Conservation (phyloP, 2,329 filamentous ascomycete genomes). For the Whalleya microplaca region DNA sequence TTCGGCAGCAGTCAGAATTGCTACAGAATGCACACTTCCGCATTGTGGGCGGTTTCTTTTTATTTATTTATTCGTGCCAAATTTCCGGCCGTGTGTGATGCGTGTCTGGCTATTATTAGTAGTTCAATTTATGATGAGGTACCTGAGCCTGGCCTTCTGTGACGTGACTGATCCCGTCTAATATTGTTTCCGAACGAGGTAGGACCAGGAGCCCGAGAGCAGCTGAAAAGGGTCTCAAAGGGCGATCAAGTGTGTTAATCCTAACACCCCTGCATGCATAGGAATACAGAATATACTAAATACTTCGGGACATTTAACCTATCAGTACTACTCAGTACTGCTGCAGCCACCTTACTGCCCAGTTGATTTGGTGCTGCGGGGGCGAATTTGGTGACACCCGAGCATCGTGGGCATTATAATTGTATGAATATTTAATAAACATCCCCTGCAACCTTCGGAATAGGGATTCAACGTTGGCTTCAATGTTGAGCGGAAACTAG, state of each 20-base stretch:
- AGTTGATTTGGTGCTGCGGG: background rate
- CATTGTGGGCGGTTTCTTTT: conserved; percentile 1
- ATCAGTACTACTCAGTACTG: background rate
- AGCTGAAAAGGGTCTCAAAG: conserved; percentile 22
- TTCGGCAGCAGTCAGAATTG: conserved; percentile 16
- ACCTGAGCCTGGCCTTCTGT: conserved; percentile 4
- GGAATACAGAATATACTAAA: background rate
- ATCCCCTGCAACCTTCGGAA: background rate
- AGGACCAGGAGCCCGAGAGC: conserved; percentile 1
- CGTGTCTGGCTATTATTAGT: conserved; percentile 11
- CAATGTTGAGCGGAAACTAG: background rate
- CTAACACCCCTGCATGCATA: conserved; percentile 3
- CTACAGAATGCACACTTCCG: conserved; percentile 17
- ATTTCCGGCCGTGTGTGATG: conserved; percentile 11
- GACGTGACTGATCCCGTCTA: conserved; percentile 5
- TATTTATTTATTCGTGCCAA: background rate
- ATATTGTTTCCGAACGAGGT: conserved; percentile 16
- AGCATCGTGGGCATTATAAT: background rate
- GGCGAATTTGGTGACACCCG: too few species aligned
- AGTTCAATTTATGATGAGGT: background rate
- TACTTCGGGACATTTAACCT: background rate
- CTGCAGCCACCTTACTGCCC: background rate
- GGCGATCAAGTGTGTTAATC: conserved; percentile 14
- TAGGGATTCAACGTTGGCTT: background rate
- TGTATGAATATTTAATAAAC: background rate